Evolutionary conservation across 306 rosid genomes (phyloP), one percentile per base, ranked within the genome.

Genomic region (Spatholobus suberectus): DNA sequence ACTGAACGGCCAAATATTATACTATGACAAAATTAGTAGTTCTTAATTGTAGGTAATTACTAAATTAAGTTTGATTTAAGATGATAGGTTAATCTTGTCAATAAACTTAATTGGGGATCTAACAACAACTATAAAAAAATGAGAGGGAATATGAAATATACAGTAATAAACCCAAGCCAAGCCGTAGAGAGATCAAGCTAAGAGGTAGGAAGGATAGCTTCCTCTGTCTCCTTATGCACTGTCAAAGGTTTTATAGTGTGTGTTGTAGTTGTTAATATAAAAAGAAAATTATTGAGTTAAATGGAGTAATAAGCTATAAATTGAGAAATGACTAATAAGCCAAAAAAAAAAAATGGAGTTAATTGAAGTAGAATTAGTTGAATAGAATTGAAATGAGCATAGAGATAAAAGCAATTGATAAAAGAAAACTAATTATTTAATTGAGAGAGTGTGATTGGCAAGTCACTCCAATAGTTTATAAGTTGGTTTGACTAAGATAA

Each of bases 11-110:
- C n/a, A n/a, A n/a, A 49, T 49, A 52, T 52, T 29, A 2, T 34
- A 65, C 24, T 34, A 20, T 8, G 41, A 63, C 41, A 35, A 23
- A 4, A 21, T 21, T 78, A 51, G 37, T 37, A 46, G 0, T 49
- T 35, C 20, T 49, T 78, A 8, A 78, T 51, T 67, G 27, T 10
- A 8, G 14, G 14, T 34, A 35, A 51, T 75, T 62, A 52, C 73
- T 44, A 76, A 52, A 57, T 66, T 76, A 59, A 29, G 51, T 38
- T 67, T 75, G 10, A 29, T n/a, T 67, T 82, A 41, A 40, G 63
- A 75, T 40, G 46, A 41, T 17, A 5, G 23, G 13, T 13, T 61
- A 58, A 57, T 18, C 15, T 11, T 13, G 57, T 57, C 47, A 32
- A n/a, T 70, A 17, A 70, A 17, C 73, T 43, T 59, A 59, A 71